Evolutionary conservation across 352 stramenopile genomes (phyloP), one percentile per base, ranked within the genome.

Genomic region (Saprolegnia diclina): DNA sequence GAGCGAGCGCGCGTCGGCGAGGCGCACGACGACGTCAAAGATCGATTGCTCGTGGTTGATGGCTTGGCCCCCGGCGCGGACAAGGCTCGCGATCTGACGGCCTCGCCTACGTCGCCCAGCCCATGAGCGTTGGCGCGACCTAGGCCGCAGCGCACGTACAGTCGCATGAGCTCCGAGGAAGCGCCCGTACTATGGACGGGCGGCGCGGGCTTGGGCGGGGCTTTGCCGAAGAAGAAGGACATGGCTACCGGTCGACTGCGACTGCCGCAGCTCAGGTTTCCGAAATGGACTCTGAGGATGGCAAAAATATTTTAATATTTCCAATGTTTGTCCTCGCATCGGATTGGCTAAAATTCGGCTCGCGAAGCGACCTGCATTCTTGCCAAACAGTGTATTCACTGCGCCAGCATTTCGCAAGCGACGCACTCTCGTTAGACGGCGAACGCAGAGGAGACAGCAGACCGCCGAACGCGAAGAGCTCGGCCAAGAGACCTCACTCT

Each of bases 1-100:
- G 48, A 21, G 78, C 64, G 65, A 92, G 56, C 14, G 64, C 32
- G 1, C 91, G 68, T 46, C 71, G 72, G 0, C 86, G 81, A 40
- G 81, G 77, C 42, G 79, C 19, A 94, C 75, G 16, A 77, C 71
- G 54, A 92, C 83, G 56, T 94, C 86, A 63, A 94, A 94, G 61
- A 71, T 89, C 59, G 85, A 92, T 77, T 94, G 85, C 74, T 91
- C 79, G 63, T 90, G 83, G 74, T 94, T 91, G 75, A 89, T 91
- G 38, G 86, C 86, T 62, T 82, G 78, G n/a, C 80, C 84, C 45
- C 86, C 86, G 3, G 86, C 83, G 48, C 86, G 86, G 56, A 94
- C 86, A 50, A 94, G 79, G 65, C 86, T 94, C 65, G 86, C 81
- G 18, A 94, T 71, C 55, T 94, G 86, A 16, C 84, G 79, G 1